Base-by-base conservation (phyloP, 2,329 filamentous ascomycete genomes). In the Whalleya microplaca region DNA sequence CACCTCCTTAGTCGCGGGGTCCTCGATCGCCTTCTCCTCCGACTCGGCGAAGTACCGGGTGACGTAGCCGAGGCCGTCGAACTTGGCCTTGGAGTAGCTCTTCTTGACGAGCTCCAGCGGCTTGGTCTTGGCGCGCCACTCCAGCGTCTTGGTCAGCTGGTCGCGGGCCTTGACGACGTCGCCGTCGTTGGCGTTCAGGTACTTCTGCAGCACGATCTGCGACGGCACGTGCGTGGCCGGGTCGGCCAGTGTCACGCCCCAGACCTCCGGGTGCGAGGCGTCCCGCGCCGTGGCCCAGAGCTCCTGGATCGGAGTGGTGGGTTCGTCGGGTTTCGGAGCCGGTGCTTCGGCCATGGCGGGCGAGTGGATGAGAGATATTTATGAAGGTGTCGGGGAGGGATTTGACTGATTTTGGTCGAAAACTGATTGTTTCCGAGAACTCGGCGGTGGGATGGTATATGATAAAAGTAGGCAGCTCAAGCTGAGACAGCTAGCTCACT, bases 151-250 rank as follows among this genome's bases (percentile, higher is more conserved):
- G 56, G 78, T 80, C 44, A 98, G 84, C 77, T 97, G 93, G 53
- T 88, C 84, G 70, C 88, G 86, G 16, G 93, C 91, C 70, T 87
- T 87, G 51, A 80, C 79, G 6, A 91, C 72, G 68, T 96, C 87
- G 59, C 88, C 87, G 59, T 87, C 86, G 72, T 97, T 97, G 71
- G 93, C 94, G 65, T 93, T 91, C 53, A 98, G 84, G 77, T 93
- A 97, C 79, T 97, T 98, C 72, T 96, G 92, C 47, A 97, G 80
- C 49, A 97, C 84, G 66, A 96, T 87, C 71, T 90, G 88, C 46
- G 90, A 92, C 52, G 90, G 90, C 50, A 93, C 81, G 66, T 92
- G 81, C 41, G 76, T 70, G 2, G 67, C 73, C 19, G 76, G 75
- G 55, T 78, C 74, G 14, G 74, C 74, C 44, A 97, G 84, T 29